Base-by-base conservation (phyloP, 1,284 basidiomycete genomes). In the Leccinum griseonigrum region DNA sequence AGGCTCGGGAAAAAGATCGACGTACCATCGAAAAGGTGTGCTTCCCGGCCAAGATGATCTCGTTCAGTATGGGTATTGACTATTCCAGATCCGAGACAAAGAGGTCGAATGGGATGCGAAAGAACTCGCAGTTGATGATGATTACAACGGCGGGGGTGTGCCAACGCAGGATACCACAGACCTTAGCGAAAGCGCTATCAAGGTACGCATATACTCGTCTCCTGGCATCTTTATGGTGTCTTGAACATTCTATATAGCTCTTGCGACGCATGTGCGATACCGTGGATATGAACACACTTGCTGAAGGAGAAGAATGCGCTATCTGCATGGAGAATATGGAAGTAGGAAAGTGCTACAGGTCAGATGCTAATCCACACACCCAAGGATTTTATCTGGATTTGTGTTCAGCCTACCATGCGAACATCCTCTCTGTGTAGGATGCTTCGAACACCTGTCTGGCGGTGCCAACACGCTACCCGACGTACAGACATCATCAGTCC, bases 281-380 rank as follows among this genome's bases (percentile, higher is more conserved):
- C 58, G 77, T 83, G 68, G 61, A 73, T 8, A 71, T 74, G 29
- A 76, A 74, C 11, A 77, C 79, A 3, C 68, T 83, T 29, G 78
- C 71, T 5, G 78, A 78, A n/a, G 72, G 70, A 28, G 81, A 84
- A 60, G 72, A 77, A 48, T 83, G 83, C 60, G 65, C 73, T 13
- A 69, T 83, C n/a, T 84, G 83, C 63, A 63, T 75, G 57, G 77
- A 80, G 13, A 55, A 60, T 1, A 69, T 84, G 63, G 58, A 69
- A 54, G 64, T 75, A n/a, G 73, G 71, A 54, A 72, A 78, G 57
- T 77, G 75, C 31, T 75, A 71, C 34, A 72, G 74, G 77, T 78
- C 71, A 66, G 64, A 40, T 53, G 16, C 55, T 38, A 48, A 16
- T 26, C 4, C 40, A 29, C 14, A 10, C 29, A 40, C 3, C 16